Evolutionary conservation across 2,329 filamentous ascomycete species (phyloP), one percentile per base, ranked within the genome.

Genomic region (Botrytis fragariae): DNA sequence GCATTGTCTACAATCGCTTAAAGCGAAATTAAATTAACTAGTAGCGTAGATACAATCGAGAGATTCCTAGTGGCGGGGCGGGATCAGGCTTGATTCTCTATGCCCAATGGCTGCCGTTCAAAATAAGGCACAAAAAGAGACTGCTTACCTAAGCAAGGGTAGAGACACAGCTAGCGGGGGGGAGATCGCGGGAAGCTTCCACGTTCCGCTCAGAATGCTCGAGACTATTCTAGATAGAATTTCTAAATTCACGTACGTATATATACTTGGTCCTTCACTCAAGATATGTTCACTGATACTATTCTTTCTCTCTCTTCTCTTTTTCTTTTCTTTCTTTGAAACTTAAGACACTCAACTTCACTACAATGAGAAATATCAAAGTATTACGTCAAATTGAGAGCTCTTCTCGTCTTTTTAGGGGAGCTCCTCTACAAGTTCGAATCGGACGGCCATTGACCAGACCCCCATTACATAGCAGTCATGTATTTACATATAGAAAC

Each of bases 351-450:
- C 6, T 57, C 3, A 22, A 22, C 22, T 44, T 44, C 25, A 44
- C 60, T 65, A 76, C 59, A 73, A 68, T 65, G 73, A 64, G 68
- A 48, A 77, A 72, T 69, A 80, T 79, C 75, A 68, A 68, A 45
- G 64, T 77, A 32, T 73, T 76, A 73, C 69, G 77, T 77, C 78
- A 78, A 75, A 35, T 77, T 63, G 75, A 75, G 69, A 75, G 74
- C 74, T 71, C 79, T 74, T 72, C 77, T 61, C 74, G 75, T 75
- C 78, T 78, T 76, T 78, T 79, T 18, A 74, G 75, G 54, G 35
- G 62, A 65, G 75, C 73, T 61, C 62, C 75, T 71, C 68, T 74
- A 71, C 75, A 68, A 74, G 14, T 69, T 39, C 61, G 68, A 74
- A 65, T 73, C 64, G 61, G 69, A 68, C 35, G 69, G 25, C 62